These are phyloP conservation scores for Pseudotsuga menziesii DNA, from an alignment of 75 land plant species.

Conservation along the genomic window DNA sequence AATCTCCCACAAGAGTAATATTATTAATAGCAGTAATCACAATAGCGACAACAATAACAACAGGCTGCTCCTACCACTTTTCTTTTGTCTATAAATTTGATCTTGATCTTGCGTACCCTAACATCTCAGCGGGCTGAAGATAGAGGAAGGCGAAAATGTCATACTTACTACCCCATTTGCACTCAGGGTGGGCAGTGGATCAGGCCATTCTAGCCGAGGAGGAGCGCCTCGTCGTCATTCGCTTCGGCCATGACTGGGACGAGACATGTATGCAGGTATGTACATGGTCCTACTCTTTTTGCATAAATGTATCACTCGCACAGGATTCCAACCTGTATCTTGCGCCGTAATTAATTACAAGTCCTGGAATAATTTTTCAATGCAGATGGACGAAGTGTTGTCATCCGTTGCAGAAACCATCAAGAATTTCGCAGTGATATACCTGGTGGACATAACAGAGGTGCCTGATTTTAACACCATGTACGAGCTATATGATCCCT, in stretches of 20 bases:
- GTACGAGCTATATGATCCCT: conserved; percentile 97
- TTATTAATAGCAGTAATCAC: too few relatives aligned
- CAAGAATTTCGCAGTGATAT: conserved; percentile 95
- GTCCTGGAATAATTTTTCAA: too few relatives aligned
- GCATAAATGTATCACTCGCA: too few relatives aligned
- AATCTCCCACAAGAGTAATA: too few relatives aligned
- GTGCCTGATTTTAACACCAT: conserved; percentile 98
- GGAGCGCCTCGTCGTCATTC: conserved; percentile 81
- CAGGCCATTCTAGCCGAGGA: conserved; percentile 97
- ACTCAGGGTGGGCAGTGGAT: conserved; percentile 95
- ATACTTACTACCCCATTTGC: conserved; percentile 80
- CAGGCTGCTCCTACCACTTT: too few relatives aligned
- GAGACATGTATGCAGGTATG: conserved; percentile 77
- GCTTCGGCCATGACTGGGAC: conserved; percentile 97
- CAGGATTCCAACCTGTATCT: too few relatives aligned
- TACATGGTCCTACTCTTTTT: too few relatives aligned
- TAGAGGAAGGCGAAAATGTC: conserved; percentile 41
- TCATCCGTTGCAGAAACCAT: conserved; percentile 94
- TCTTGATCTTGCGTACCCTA: too few relatives aligned
- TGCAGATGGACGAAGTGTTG: conserved; percentile 91
- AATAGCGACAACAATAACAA: too few relatives aligned
- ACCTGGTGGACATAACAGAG: conserved; percentile 94
- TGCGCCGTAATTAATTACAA: too few relatives aligned
- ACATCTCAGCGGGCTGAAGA: too few relatives aligned
- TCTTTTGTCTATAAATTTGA: too few relatives aligned